Percentiles rank a stretch among this genome's conserved stretches.
phyloP scores from a whole-genome alignment of 1,284 basidiomycete species.

The Heterobasidion annosum region DNA sequence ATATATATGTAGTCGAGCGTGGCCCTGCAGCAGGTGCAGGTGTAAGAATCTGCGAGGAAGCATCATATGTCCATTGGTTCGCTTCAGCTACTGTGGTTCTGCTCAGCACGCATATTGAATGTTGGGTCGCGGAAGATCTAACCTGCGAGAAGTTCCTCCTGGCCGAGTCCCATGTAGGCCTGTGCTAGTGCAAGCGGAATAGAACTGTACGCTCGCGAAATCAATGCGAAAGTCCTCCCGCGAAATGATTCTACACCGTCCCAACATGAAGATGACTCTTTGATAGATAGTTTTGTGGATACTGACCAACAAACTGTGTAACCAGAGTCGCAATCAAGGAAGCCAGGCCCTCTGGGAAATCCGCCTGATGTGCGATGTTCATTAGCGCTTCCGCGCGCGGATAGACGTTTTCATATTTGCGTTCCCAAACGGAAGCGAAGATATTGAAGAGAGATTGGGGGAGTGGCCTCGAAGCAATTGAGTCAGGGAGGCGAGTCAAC shows the following conservation, averaged over 20 bases:
- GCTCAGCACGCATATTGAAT: not conserved
- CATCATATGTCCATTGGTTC: constrained; percentile 43
- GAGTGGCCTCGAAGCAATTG: constrained; percentile 32
- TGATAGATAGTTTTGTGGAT: too few relatives aligned
- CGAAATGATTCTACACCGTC: constrained; percentile 37
- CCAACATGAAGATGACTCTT: not conserved
- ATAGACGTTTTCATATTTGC: constrained; percentile 48
- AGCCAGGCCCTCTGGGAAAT: constrained; percentile 37
- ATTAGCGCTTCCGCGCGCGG: constrained; percentile 33
- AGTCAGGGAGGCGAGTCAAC: constrained; percentile 41
- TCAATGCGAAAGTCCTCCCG: constrained; percentile 38
- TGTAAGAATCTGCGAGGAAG: constrained; percentile 31
- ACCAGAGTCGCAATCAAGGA: constrained; percentile 34
- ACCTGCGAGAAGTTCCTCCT: constrained; percentile 42
- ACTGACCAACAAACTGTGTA: constrained; percentile 41
- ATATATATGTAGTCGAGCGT: not conserved
- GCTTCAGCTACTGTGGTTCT: constrained; percentile 27
- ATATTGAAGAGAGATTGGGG: constrained; percentile 35
- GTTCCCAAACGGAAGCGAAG: constrained; percentile 38
- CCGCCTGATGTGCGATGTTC: constrained; percentile 28
- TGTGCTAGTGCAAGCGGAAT: constrained; percentile 43
- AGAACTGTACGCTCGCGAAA: constrained; percentile 55
- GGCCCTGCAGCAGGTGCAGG: constrained; percentile 21
- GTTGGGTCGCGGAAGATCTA: constrained; percentile 8
- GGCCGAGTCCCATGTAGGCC: constrained; percentile 42